Evolutionary conservation across 768 basidiomycete species (phyloP).

Genomic region (Dentipellis sp.): DNA sequence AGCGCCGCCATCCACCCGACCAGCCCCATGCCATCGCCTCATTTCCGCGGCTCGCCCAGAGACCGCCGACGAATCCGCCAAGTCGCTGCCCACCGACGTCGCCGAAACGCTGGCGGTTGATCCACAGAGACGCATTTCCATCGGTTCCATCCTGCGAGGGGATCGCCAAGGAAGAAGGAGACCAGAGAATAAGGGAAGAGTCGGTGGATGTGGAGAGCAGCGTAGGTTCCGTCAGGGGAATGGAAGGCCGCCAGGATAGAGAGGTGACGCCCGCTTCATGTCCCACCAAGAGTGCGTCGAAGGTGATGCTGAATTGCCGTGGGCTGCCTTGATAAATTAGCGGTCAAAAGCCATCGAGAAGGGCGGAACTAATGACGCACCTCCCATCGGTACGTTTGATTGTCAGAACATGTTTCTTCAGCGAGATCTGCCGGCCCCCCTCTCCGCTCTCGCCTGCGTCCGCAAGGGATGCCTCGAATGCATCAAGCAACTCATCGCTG

Average conservation of each 20-base stretch:
- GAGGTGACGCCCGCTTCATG: conserved; percentile 92
- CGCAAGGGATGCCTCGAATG: conserved; percentile 76
- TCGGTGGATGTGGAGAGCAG: conserved; percentile 93
- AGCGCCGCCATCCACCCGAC: conserved; percentile 90
- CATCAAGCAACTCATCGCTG: conserved; percentile 74
- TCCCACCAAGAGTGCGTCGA: conserved; percentile 92
- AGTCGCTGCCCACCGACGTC: conserved; percentile 87
- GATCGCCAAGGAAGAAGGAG: conserved; percentile 48
- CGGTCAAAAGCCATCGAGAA: conserved; percentile 1
- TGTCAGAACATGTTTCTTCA: conserved; percentile 75
- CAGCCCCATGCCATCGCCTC: conserved; percentile 85
- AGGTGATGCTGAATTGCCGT: conserved; percentile 67
- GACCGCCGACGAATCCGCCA: conserved; percentile 86
- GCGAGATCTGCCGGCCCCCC: conserved; percentile 78
- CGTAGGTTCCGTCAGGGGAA: conserved; percentile 25
- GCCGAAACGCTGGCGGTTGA: conserved; percentile 85
- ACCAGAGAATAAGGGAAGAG: conserved; percentile 94
- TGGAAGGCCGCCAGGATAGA: conserved; percentile 66
- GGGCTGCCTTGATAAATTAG: conserved; percentile 18
- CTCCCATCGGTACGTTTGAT: conserved; percentile 43
- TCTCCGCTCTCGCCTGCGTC: conserved; percentile 67
- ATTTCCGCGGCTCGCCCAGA: conserved; percentile 59
- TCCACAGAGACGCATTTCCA: conserved; percentile 68
- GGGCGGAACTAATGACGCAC: conserved; percentile 1
- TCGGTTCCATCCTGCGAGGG: conserved; percentile 19